Evolutionary conservation across 2,329 filamentous ascomycete species (phyloP).

Genomic region (Elsinoe fawcettii): DNA sequence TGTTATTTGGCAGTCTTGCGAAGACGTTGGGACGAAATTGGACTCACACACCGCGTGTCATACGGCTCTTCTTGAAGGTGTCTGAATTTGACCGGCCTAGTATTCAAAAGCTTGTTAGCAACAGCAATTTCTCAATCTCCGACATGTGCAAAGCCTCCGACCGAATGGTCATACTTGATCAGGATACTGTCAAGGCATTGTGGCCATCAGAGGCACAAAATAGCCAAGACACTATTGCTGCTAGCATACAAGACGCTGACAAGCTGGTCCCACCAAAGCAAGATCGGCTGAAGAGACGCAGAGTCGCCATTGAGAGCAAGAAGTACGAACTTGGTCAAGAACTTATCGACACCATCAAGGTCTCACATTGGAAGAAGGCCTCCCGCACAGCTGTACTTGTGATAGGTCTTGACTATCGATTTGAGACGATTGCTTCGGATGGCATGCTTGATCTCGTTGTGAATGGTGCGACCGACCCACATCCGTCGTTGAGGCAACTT

Average conservation of each 20-base stretch:
- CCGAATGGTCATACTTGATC: constrained; percentile 73
- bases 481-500: constrained; percentile 73
- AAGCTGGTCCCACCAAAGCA: constrained; percentile 58
- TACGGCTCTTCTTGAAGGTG: constrained; percentile 82
- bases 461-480: constrained; percentile 76
- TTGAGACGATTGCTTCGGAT: constrained; percentile 74
- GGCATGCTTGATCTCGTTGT: constrained; percentile 78
- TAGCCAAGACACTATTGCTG: constrained; percentile 28
- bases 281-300: constrained; percentile 65
- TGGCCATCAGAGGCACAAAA: constrained; percentile 43
- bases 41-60: constrained; percentile 85
- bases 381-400: constrained; percentile 84
- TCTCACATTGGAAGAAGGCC: constrained; percentile 94
- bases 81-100: constrained; percentile 88
- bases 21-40: constrained; percentile 87
- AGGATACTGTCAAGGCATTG: constrained; percentile 61
- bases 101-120: constrained; percentile 79
- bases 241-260: constrained; percentile 48
- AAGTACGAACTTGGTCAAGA: constrained; percentile 76
- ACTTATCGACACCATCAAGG: constrained; percentile 65
- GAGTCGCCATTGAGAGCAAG: constrained; percentile 69
- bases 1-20: constrained; percentile 79
- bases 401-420: constrained; percentile 82
- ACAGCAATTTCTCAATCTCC: constrained; percentile 74
- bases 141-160: constrained; percentile 89